Evolutionary conservation across 257 asterid species (phyloP), one percentile per base, ranked within the genome.

Genomic region (Solanum virginianum): DNA sequence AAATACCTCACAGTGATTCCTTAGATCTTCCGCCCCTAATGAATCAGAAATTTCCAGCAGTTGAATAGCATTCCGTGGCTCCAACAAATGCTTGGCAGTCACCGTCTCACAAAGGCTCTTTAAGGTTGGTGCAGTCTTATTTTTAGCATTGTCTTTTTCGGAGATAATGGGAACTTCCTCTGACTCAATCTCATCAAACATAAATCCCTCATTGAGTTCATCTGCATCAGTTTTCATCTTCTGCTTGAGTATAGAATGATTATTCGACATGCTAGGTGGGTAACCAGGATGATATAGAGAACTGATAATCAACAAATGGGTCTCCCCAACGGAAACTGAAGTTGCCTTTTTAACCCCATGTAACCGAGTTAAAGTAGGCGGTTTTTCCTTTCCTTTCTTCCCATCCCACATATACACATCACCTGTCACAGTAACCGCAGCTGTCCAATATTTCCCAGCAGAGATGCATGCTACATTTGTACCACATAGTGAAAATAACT

Each of bases 401-500:
- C 93, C 96, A 90, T 95, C 99, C 99, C 99, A 97, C 93, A 91
- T 90, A 85, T 92, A 95, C 55, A 91, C 89, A 89, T 97, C 99
- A 65, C 99, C 99, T 39, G 93, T 90, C 81, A 75, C 91, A 83
- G 95, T 94, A 88, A 93, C 99, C 70, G 96, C 97, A 89, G 98
- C 99, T 85, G 92, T 88, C 99, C 99, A 93, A 89, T 93, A 94
- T 91, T 97, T 97, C 87, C 99, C 99, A 85, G 99, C 95, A 75
- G 99, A 93, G 70, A 97, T 87, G 86, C 95, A 85, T 41, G 87
- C 91, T 75, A 94, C 81, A 77, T 89, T 91, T 90, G 89, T 92
- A 85, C 99, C 98, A 89, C 95, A 90, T 9, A 93, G 90, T 29
- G 94, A 85, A 90, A 90, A 89, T 70, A 95, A 86, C 99, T 95